phyloP scores from a whole-genome alignment of 257 asterid genomes.

The Vinca minor region DNA sequence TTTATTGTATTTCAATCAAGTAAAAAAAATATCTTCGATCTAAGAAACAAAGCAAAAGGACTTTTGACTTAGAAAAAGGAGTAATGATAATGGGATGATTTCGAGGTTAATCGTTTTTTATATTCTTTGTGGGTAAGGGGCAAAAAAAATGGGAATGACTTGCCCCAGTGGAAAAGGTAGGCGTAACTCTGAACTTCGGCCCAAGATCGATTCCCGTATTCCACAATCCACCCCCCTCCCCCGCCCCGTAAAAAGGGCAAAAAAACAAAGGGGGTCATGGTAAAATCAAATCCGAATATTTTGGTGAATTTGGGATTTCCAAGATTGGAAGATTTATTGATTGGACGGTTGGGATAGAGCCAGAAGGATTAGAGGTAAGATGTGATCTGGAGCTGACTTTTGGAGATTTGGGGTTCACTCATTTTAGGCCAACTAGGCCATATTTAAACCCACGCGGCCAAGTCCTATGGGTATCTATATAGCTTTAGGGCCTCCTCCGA shows the following conservation, averaged over 20 bases:
- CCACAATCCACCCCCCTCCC: too few species aligned
- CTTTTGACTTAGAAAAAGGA: not conserved
- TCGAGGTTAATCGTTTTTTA: conserved; percentile 4
- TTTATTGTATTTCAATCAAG: too few species aligned
- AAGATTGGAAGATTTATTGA: conserved; percentile 26
- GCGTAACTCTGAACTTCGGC: too few species aligned
- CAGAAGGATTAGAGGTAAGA: conserved; percentile 1
- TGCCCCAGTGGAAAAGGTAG: too few species aligned
- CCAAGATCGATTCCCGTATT: too few species aligned
- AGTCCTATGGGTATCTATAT: not conserved
- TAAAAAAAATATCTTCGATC: too few species aligned
- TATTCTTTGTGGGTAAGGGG: too few species aligned
- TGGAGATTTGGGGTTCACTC: conserved; percentile 15
- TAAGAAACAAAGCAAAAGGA: not conserved
- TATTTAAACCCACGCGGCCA: not conserved
- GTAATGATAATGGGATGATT: conserved; percentile 21
- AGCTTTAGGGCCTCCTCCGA: not conserved
- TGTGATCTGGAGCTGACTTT: conserved; percentile 21
- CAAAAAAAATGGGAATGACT: too few species aligned
- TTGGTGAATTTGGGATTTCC: conserved; percentile 15
- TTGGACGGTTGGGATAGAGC: conserved; percentile 7
- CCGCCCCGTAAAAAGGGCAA: too few species aligned
- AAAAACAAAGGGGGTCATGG: not conserved
- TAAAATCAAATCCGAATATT: conserved; percentile 27
- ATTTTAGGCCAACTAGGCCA: conserved; percentile 12